Conservation (phyloP, 2,329 filamentous ascomycete genomes). For the Knufia petricola region DNA sequence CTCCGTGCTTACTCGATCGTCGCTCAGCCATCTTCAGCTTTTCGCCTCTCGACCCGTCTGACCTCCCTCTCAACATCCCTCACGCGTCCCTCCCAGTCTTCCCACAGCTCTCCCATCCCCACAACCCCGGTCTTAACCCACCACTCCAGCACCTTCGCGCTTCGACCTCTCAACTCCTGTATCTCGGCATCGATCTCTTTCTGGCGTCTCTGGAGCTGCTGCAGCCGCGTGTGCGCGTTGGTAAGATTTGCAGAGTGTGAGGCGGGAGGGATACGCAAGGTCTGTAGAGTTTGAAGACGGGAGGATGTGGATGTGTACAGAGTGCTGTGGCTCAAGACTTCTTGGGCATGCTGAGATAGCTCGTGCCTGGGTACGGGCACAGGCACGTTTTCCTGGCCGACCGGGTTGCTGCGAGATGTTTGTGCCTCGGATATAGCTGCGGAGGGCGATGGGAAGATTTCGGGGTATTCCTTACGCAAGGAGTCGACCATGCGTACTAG, state of each 20-base stretch:
- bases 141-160: slow-evolving; percentile 45
- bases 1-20: no score
- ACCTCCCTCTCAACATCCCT: slow-evolving; percentile 56
- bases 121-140: slow-evolving; percentile 71
- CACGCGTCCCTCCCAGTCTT: slow-evolving; percentile 60
- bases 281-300: slow-evolving; percentile 38
- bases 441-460: slow-evolving; percentile 13
- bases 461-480: slow-evolving; percentile 22
- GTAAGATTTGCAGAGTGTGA: slow-evolving; percentile 33
- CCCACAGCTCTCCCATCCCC: slow-evolving; percentile 57
- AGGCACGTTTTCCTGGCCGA: not conserved
- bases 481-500: slow-evolving; percentile 35
- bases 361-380: slow-evolving; percentile 30
- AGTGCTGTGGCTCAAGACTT: slow-evolving; percentile 36
- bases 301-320: slow-evolving; percentile 40
- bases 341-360: slow-evolving; percentile 26
- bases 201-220: slow-evolving; percentile 30
- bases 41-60: slow-evolving; percentile 47
- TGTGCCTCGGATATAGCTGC: not conserved
- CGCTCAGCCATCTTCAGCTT: slow-evolving; percentile 34
- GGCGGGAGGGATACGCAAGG: slow-evolving; percentile 37
- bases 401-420: not conserved
- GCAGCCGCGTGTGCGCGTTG: slow-evolving; percentile 34
- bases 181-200: slow-evolving; percentile 31
- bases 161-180: slow-evolving; percentile 33